Conservation (phyloP, 805 yeast genomes). For the Hanseniaspora nectarophila region DNA sequence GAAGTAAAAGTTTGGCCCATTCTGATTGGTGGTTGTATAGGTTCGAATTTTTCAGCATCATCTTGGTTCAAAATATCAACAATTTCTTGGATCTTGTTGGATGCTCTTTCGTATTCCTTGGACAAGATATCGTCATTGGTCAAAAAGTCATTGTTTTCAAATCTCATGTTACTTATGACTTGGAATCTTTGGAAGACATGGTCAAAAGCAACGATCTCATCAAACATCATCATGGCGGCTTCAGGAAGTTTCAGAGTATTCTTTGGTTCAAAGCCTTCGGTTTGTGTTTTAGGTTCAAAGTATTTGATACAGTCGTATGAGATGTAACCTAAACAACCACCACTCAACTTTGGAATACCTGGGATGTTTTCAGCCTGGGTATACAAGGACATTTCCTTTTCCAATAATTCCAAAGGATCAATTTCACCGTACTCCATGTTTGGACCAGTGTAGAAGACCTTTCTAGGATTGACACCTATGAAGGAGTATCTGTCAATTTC, state of each 20-base stretch:
- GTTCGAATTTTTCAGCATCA: conserved; percentile 24
- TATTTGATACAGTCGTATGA: conserved; percentile 94
- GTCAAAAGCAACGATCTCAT: conserved; percentile 81
- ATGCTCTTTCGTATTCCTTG: conserved; percentile 43
- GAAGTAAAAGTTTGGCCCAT: conserved; percentile 62
- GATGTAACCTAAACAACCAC: conserved; percentile 94
- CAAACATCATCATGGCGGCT: conserved; percentile 81
- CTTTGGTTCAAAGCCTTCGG: conserved; percentile 40
- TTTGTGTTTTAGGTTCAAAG: conserved; percentile 83
- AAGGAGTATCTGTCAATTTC: conserved; percentile 82
- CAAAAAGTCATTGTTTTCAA: conserved; percentile 23
- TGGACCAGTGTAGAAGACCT: conserved; percentile 69
- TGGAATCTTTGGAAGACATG: conserved; percentile 90
- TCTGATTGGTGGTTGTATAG: conserved; percentile 63
- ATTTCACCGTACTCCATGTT: conserved; percentile 35
- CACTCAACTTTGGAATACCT: conserved; percentile 71
- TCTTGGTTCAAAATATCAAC: conserved; percentile 27
- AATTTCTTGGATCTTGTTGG: conserved; percentile 44
- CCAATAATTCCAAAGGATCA: conserved; percentile 71
- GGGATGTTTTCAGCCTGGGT: conserved; percentile 62
- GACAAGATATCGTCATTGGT: conserved; percentile 28
- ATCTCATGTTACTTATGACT: conserved; percentile 64
- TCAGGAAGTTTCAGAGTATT: conserved; percentile 84
- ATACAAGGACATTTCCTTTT: conserved; percentile 53
- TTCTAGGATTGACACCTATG: conserved; percentile 75